These are phyloP conservation scores for Rubroboletus satanas DNA, from an alignment of 768 basidiomycete species.

Conservation along the genomic window DNA sequence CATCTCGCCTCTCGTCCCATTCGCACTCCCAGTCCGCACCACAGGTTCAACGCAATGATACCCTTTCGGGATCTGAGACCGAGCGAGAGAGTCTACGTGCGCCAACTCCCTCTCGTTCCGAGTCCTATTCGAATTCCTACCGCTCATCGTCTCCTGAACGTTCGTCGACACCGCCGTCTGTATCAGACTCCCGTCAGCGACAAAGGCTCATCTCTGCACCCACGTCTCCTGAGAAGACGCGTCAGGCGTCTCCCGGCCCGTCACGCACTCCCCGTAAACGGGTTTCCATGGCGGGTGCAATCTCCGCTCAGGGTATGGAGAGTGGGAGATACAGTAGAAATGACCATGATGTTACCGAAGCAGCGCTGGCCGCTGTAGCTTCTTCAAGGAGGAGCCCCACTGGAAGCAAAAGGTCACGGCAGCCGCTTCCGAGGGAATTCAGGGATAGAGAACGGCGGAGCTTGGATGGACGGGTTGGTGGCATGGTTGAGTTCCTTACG, in stretches of 20 bases:
- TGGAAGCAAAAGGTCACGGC: slow-evolving; percentile 40
- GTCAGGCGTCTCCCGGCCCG: slow-evolving; percentile 38
- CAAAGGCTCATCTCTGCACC: slow-evolving; percentile 49
- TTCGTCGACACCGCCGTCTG: slow-evolving; percentile 36
- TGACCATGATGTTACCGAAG: slow-evolving; percentile 43
- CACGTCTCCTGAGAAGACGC: slow-evolving; percentile 38
- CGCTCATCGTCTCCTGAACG: slow-evolving; percentile 39
- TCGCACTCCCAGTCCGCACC: slow-evolving; percentile 29
- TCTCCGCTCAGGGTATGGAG: slow-evolving; percentile 26
- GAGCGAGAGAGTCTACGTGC: slow-evolving; percentile 59
- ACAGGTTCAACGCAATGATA: slow-evolving; percentile 31
- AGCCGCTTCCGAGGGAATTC: slow-evolving; percentile 52
- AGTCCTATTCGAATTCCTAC: slow-evolving; percentile 29
- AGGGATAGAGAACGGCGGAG: slow-evolving; percentile 34
- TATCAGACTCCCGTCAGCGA: slow-evolving; percentile 27
- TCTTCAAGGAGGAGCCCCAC: slow-evolving; percentile 52
- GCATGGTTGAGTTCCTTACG: neutral
- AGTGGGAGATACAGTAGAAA: slow-evolving; percentile 22
- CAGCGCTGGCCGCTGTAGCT: slow-evolving; percentile 60
- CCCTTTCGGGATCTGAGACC: slow-evolving; percentile 75
- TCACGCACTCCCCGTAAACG: slow-evolving; percentile 43
- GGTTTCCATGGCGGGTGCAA: slow-evolving; percentile 34
- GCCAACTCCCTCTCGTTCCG: slow-evolving; percentile 29
- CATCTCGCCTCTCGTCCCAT: slow-evolving; percentile 36
- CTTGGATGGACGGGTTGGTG: slow-evolving; percentile 42